phyloP scores from a whole-genome alignment of 768 basidiomycete species.

The Tricholoma matsutake region DNA sequence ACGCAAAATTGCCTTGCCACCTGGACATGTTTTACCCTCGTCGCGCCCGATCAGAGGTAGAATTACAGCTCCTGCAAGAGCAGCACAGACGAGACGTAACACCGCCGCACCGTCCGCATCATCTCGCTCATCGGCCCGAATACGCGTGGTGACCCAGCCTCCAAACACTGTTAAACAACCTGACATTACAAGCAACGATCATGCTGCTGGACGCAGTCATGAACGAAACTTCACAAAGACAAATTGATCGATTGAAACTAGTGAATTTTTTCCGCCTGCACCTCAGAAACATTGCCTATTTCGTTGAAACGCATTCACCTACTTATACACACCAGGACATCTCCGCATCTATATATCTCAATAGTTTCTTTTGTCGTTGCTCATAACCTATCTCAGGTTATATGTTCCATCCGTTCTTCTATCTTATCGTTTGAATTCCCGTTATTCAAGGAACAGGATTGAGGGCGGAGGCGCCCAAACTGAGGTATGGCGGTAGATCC shows the following conservation, averaged over 20 bases:
- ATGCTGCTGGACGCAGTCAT: not conserved
- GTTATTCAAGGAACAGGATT: too few relatives aligned
- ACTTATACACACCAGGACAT: not conserved
- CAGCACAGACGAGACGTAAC: slow-evolving; percentile 9
- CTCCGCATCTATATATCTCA: too few relatives aligned
- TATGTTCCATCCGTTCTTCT: too few relatives aligned
- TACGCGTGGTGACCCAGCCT: slow-evolving; percentile 3
- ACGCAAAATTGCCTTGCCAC: slow-evolving; percentile 27
- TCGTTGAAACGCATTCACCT: not conserved
- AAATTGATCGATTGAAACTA: not conserved
- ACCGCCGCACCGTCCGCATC: slow-evolving; percentile 8
- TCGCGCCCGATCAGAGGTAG: slow-evolving; percentile 16
- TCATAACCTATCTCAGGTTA: too few relatives aligned
- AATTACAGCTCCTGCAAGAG: slow-evolving; percentile 11
- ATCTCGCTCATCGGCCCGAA: slow-evolving; percentile 5
- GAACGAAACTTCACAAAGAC: not conserved
- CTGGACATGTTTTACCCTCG: slow-evolving; percentile 7
- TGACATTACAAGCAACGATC: slow-evolving; percentile 1
- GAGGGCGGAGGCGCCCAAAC: too few relatives aligned
- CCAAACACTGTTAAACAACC: not conserved
- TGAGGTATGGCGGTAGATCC: too few relatives aligned
- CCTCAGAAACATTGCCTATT: not conserved
- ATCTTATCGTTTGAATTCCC: too few relatives aligned
- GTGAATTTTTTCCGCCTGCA: not conserved
- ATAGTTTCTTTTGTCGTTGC: too few relatives aligned